Evolutionary conservation across 129 eudicot genomes (phyloP), one percentile per base, ranked within the genome.

Genomic region (Flaveria linearis): DNA sequence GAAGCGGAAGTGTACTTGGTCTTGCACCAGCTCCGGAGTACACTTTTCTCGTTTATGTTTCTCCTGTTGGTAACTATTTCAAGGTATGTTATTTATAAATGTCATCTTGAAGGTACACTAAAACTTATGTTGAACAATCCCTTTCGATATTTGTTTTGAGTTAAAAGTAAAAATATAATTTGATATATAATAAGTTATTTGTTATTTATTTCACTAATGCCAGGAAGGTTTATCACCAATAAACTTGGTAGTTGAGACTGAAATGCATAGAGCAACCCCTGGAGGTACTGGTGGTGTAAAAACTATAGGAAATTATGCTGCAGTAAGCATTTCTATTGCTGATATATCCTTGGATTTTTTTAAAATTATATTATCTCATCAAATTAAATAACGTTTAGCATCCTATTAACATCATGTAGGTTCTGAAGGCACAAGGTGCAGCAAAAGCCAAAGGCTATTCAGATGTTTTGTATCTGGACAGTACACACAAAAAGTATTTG

Each of bases 1-100:
- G 99, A 62, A 95, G 92, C 72, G 99, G 99, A 74, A 82, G 96
- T 61, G 95, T 91, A 80, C 95, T 95, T 73, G 99, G 97, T 41
- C 93, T 95, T 78, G 99, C 96, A 67, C 99, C 99, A 74, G 96
- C 99, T 66, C 99, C 97, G 7, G 99, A 95, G 82, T 95, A 87
- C 77, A 95, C 99, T 72, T 87, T 95, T 81, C 74, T 95, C 80
- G 85, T 95, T 70, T 95, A 91, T 76, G 97, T 86, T 60, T 87
- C 97, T 23, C 99, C 99, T 49, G 99, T 95, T 3, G 99, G 97
- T 58, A 95, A 95, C 81, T 95, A 95, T 79, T 95, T 91, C 78
- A 95, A 95, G 97, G 99, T 91, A 82, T 71, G 74, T n/a, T n/a
- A 36, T 61, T 75, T 60, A 60, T 47, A 30, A 20, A 30, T 28